Evolutionary conservation across 805 yeast genomes (phyloP), one percentile per base, ranked within the genome.

Genomic region (Candida michaelii): DNA sequence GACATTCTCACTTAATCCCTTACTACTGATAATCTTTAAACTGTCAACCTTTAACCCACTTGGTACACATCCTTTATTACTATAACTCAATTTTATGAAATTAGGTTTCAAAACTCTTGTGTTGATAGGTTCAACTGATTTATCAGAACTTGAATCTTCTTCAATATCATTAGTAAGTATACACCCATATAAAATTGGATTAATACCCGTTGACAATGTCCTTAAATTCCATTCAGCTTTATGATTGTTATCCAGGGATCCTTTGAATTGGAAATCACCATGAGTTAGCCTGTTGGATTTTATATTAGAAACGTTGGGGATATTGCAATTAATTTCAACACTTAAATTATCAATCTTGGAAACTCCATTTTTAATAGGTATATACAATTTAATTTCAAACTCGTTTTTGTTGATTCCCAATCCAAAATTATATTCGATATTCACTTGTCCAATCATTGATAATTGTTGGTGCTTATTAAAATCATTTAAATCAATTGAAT

Each of bases 21-120:
- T 69, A n/a, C 74, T 69, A 47, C 78, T 71, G 6, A 71, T 52
- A 13, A 88, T 74, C 53, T 79, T 76, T 47, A 89, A 63, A 21
- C 83, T 71, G 10, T 78, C 83, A 2, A 89, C 84, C 51, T 77
- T 79, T 31, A 85, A 64, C 1, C 91, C 89, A 59, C 95, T 85
- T 1, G 93, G 86, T 2, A 87, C 71, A 6, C 76, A 69, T 0
- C 96, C 96, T 48, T 79, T 78, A 50, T 82, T 73, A 9, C 66
- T 49, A 54, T 85, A 89, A 5, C 71, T 61, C 7, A 84, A 58
- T 14, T 72, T 65, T 19, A 83, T 58, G 46, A 69, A 73, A 19
- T 63, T 56, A 2, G 71, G 71, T 30, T 57, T 54, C 5, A 48
- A 30, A 9, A 40, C 15, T 10, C 13, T 34, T 18, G 21, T 24